Evolutionary conservation across 176 grass and related monocot species (phyloP).

Genomic region (Bolboschoenus planiculmis): DNA sequence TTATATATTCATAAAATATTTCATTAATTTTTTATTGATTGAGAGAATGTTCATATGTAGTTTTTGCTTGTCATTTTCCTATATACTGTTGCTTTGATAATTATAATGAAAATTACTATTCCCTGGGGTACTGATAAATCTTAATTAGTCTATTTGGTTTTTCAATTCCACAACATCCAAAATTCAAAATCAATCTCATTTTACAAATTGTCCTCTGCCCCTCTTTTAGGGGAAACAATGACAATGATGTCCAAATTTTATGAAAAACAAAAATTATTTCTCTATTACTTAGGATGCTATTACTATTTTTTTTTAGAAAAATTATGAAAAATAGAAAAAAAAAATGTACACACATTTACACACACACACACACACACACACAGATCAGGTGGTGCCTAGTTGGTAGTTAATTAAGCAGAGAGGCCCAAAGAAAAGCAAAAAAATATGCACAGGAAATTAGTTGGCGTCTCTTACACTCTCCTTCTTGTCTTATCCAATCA

Average conservation of each 20-base stretch:
- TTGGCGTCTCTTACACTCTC: neutral
- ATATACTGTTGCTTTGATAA: neutral
- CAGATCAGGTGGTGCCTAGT: neutral
- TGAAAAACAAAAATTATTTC: neutral
- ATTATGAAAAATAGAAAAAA: neutral
- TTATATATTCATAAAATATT: neutral
- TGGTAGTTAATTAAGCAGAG: slow-evolving; percentile 3
- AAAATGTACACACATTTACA: too few relatives aligned
- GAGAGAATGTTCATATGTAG: neutral
- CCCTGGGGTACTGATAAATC: neutral
- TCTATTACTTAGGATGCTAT: neutral
- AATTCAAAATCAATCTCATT: neutral
- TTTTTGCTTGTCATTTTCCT: neutral
- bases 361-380: too few relatives aligned
- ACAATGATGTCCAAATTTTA: neutral
- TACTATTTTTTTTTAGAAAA: neutral
- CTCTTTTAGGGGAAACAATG: neutral
- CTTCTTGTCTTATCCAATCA: slow-evolving; percentile 10
- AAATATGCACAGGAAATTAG: neutral
- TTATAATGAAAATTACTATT: slow-evolving; percentile 8
- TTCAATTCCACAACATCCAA: neutral
- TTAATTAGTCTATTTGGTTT: neutral
- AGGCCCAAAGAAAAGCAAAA: neutral
- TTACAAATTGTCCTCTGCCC: neutral
- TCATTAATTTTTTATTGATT: neutral